Evolutionary conservation across 1,284 basidiomycete species (phyloP).

Genomic region (Inonotus obliquus): DNA sequence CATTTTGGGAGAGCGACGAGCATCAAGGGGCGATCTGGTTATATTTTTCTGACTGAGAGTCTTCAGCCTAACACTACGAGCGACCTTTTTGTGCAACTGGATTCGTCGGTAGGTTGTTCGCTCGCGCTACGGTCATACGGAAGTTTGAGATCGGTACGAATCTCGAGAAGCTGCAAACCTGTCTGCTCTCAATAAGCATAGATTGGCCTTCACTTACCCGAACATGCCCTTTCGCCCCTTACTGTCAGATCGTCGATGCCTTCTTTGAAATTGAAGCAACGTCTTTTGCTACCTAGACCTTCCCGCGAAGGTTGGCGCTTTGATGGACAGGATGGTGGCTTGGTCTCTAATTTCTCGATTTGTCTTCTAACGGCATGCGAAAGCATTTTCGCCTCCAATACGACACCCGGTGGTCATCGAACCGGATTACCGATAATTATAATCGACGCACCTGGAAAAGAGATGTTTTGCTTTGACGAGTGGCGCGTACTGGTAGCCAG

Average conservation of each 20-base stretch:
- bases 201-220: background rate
- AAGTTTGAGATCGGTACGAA: background rate
- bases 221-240: background rate
- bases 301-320: background rate
- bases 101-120: background rate
- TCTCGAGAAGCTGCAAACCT: background rate
- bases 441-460: background rate
- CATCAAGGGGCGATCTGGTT: constrained; percentile 2
- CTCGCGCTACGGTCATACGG: background rate
- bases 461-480: background rate
- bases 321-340: background rate
- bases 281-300: background rate
- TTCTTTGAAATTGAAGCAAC: background rate
- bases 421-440: background rate
- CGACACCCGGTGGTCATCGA: background rate
- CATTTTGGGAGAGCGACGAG: background rate
- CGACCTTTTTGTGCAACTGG: background rate
- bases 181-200: background rate
- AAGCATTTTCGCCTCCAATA: background rate
- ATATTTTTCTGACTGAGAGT: background rate
- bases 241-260: constrained; percentile 4
- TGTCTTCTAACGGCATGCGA: background rate
- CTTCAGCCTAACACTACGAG: background rate
- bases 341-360: background rate
- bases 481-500: background rate